Percentiles rank a stretch among this genome's conserved stretches.
Evolutionary conservation across 169 alveolate genomes (phyloP).

Genomic region (Babesia ovis): DNA sequence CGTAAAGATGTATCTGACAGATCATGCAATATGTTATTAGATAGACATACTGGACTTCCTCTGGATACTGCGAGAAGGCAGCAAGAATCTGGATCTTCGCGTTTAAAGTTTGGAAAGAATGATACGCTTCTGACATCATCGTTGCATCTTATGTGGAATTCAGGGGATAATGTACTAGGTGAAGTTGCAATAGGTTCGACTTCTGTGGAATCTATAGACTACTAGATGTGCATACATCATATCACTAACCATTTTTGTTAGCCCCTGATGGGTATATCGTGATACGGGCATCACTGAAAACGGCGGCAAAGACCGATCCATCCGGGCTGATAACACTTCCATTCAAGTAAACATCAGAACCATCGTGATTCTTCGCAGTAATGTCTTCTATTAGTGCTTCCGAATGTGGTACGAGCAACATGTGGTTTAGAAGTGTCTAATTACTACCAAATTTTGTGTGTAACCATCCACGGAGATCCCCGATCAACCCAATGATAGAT

Average conservation of each 20-base stretch:
- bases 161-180: neutral
- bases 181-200: neutral
- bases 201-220: neutral
- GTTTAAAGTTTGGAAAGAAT: conserved; percentile 56
- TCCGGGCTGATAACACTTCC: conserved; percentile 18
- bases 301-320: conserved; percentile 1
- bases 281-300: conserved; percentile 8
- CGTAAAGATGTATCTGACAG: conserved; percentile 47
- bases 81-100: conserved; percentile 50
- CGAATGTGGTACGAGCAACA: neutral
- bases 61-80: conserved; percentile 48
- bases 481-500: too few species aligned
- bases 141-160: neutral
- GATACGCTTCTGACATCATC: conserved; percentile 58
- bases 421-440: too few species aligned
- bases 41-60: conserved; percentile 55
- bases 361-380: neutral
- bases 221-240: neutral
- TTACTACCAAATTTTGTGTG: too few species aligned
- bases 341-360: conserved; percentile 1
- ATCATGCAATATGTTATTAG: neutral
- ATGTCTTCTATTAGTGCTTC: neutral
- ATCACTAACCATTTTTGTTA: neutral
- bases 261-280: neutral
- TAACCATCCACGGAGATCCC: too few species aligned